phyloP scores from a whole-genome alignment of 2,329 filamentous ascomycete species.

The Aspergillus sp. region DNA sequence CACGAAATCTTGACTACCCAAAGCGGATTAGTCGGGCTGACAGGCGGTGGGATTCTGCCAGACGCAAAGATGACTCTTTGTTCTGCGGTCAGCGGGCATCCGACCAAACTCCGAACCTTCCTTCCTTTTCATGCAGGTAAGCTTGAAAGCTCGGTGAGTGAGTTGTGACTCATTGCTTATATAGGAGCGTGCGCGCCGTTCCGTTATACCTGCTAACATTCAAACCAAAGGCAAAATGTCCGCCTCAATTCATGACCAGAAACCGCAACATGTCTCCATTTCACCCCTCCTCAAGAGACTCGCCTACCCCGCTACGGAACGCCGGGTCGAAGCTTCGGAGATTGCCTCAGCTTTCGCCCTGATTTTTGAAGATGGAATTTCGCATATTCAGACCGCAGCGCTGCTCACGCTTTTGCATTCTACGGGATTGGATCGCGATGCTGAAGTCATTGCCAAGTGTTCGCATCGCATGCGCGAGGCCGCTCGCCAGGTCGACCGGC shows the following conservation, averaged over 20 bases:
- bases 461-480: slow-evolving; percentile 81
- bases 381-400: slow-evolving; percentile 83
- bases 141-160: background rate
- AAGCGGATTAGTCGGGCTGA: slow-evolving; percentile 16
- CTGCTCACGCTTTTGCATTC: slow-evolving; percentile 91
- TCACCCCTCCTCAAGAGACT: slow-evolving; percentile 51
- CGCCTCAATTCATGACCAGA: slow-evolving; percentile 24
- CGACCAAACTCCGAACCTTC: background rate
- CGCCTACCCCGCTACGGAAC: slow-evolving; percentile 46
- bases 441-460: slow-evolving; percentile 83
- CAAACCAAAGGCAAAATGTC: slow-evolving; percentile 24
- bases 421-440: slow-evolving; percentile 77
- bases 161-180: background rate
- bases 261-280: slow-evolving; percentile 47
- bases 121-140: background rate
- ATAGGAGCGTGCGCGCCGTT: background rate
- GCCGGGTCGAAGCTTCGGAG: slow-evolving; percentile 69
- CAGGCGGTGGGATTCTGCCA: slow-evolving; percentile 31
- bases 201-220: background rate
- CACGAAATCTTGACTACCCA: slow-evolving; percentile 19
- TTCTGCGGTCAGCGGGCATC: background rate
- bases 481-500: slow-evolving; percentile 69
- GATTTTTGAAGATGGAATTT: slow-evolving; percentile 88
- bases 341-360: slow-evolving; percentile 87
- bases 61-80: slow-evolving; percentile 13